Evolutionary conservation across 2,329 filamentous ascomycete genomes (phyloP), one percentile per base, ranked within the genome.

Genomic region (Pezicula radicicola): DNA sequence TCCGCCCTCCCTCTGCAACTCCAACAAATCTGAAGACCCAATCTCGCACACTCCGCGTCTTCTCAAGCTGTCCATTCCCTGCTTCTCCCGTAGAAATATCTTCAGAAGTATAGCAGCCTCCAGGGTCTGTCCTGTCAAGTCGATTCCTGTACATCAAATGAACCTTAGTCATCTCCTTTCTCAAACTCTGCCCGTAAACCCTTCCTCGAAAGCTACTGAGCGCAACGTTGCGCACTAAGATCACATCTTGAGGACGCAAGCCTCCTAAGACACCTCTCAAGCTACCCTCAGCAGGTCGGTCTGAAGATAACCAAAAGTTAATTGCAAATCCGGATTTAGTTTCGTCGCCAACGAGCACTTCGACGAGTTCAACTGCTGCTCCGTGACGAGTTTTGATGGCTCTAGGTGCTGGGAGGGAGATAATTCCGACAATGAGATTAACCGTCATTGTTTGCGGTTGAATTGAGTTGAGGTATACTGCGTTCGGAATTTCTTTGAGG

Each of bases 111-210:
- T 88, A 89, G 37, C 81, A 71, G 0, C 85, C 85, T 4, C 72
- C 76, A 53, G 63, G 66, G 65, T 79, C 83, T 36, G 65, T 76
- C 59, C 71, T 73, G 52, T 80, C 78, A 8, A 80, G 64, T 54
- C 71, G 75, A 51, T 75, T 71, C 19, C 83, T 77, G 61, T 83
- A 83, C 16, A 95, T 70, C 41, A 95, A 70, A 55, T 85, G 78
- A 25, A 93, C 73, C 55, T 79, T 83, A 4, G 89, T 92, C 60
- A 88, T 78, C 7, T 83, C 83, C 56, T 80, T 81, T 27, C 87
- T 81, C 55, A 97, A 71, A 63, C 87, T 94, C 67, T 95, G 88
- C 0, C 93, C 92, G 61, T 94, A 91, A 0, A 97, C 92, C 60
- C 81, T 85, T 44, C 83, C 81, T 48, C 80, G 79, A 66, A 93